Base-by-base conservation (phyloP, 345 rosid genomes). In the Noccaea caerulescens region DNA sequence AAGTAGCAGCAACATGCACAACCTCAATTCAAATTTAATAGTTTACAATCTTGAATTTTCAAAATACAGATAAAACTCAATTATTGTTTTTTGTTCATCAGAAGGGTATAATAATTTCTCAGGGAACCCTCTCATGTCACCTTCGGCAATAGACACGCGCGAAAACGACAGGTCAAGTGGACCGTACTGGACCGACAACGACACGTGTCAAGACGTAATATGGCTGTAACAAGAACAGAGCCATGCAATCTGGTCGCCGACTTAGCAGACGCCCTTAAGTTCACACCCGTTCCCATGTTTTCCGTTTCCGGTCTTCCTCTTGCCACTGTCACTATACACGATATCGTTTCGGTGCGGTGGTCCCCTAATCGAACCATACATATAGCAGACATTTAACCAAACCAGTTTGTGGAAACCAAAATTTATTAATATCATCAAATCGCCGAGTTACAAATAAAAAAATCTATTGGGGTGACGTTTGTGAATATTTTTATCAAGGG, bases 241-340 rank as follows among this genome's bases (percentile, higher is more conserved):
- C 67, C 84, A 82, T 82, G 84, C 82, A 80, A 71, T 63, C 39
- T 58, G 76, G 72, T 63, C 75, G 54, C 41, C 71, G 71, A 76
- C 71, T 55, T 27, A 20, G 66, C 60, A 30, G 46, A 69, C 66
- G 52, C 45, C 38, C 66, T 38, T 46, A 37, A 38, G 66, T 41
- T 69, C 66, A 63, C 59, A 63, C 23, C 69, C 79, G 58, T 68
- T 55, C 45, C 46, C 75, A 58, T 76, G 75, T 69, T 23, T 63
- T 69, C 38, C 42, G 71, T 18, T 69, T 63, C 18, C 47, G 70
- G 73, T 61, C 74, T 68, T 13, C 57, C 57, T 46, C 65, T 42
- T 32, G 50, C 62, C 34, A 27, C 23, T 60, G 49, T 38, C 61
- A 5, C 53, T 34, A 41, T 0, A 10, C 42, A 74, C 68, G 68